Conservation (phyloP, 1,139 yeast species). For the Pneumocystis oryctolagi region DNA sequence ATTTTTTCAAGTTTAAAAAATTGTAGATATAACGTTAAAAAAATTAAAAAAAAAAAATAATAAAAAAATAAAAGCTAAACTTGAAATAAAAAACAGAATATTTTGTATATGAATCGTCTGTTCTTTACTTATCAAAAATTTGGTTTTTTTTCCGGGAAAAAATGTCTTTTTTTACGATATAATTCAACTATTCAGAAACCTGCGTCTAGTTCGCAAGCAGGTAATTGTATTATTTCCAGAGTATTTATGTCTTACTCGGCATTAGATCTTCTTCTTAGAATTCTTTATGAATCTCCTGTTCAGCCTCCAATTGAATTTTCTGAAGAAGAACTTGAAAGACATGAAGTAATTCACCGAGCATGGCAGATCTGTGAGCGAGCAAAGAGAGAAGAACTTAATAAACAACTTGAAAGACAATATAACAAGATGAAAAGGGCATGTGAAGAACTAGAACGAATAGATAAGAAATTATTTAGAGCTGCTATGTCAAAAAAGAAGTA, state of each 20-base stretch:
- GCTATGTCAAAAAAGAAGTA: slow-evolving; percentile 33
- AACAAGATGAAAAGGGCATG: slow-evolving; percentile 55
- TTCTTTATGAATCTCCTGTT: not conserved
- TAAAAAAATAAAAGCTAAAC: not conserved
- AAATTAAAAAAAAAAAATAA: not conserved
- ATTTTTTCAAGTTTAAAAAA: not conserved
- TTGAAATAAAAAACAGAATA: not conserved
- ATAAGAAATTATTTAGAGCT: slow-evolving; percentile 35
- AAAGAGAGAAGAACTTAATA: slow-evolving; percentile 31
- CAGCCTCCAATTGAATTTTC: slow-evolving; percentile 38
- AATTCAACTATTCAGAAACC: not conserved
- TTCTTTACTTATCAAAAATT: not conserved
- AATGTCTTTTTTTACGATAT: not conserved
- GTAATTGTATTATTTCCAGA: not conserved
- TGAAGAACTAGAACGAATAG: slow-evolving; percentile 45
- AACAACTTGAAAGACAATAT: slow-evolving; percentile 47
- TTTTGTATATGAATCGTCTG: not conserved
- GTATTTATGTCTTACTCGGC: not conserved
- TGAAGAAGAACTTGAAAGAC: slow-evolving; percentile 73
- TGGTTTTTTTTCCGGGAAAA: not conserved
- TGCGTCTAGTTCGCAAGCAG: not conserved
- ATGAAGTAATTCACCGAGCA: slow-evolving; percentile 67
- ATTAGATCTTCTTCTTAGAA: not conserved
- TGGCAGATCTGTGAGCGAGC: slow-evolving; percentile 55
- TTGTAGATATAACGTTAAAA: not conserved